Evolutionary conservation across 192 early-diverging fungal species (phyloP), one percentile per base, ranked within the genome.

Genomic region (Pilaira anomala): DNA sequence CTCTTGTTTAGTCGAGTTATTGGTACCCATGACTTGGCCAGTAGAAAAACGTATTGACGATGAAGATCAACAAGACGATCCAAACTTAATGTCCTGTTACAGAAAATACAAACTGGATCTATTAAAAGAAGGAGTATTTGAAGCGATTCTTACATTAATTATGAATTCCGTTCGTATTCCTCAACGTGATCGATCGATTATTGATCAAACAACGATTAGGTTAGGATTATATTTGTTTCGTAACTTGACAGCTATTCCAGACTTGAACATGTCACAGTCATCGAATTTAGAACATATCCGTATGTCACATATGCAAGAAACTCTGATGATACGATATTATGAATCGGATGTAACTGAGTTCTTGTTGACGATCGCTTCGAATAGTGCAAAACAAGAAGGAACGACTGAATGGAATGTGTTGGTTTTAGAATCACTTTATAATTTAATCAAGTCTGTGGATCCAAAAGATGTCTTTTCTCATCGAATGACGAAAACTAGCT

Each of bases 21-120:
- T 97, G 41, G 91, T 94, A 28, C 91, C 92, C 0, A 76, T 95
- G 78, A 97, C 95, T 0, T 94, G 92, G 95, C 87, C 88, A 53
- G 73, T 93, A 44, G 79, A 83, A 48, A 70, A 78, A 22, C 76
- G 81, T 44, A 72, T 91, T 48, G 82, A 85, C 51, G 69, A 78
- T 25, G 77, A 80, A 29, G 73, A 76, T 0, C 61, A 66, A 11
- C 55, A 78, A 25, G 71, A 72, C 0, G 72, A 76, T 36, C 48
- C 62, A 2, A 77, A 72, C 13, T 29, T 86, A 29, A 75, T 81
- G 22, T 73, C 82, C 26, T 70, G 83, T 36, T 68, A 90, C 49
- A 76, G 80, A 21, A 70, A 62, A n/a, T 92, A 93, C 75, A 97
- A 97, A 58, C 74, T 76, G 21, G 83, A 83, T 8, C 91, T 94